Evolutionary conservation across 441 rosid species (phyloP).

Genomic region (Populus trichocarpa): DNA sequence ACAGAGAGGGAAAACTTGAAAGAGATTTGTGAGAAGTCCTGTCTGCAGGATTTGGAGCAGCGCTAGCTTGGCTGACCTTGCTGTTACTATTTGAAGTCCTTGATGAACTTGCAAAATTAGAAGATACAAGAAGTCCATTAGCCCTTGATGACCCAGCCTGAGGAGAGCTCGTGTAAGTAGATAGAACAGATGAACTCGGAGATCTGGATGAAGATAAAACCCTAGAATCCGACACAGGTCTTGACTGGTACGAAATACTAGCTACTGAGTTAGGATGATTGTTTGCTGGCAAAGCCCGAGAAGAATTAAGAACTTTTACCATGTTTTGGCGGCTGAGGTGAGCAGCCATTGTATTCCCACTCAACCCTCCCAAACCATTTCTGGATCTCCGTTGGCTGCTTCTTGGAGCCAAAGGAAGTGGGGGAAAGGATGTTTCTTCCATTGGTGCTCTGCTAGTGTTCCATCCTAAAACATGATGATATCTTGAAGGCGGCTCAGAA

Average conservation of each 20-base stretch:
- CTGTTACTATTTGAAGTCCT: slow-evolving; percentile 24
- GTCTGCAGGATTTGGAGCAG: slow-evolving; percentile 24
- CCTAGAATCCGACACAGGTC: slow-evolving; percentile 1
- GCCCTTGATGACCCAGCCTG: not conserved
- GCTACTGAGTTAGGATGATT: slow-evolving; percentile 14
- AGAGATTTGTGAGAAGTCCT: slow-evolving; percentile 5
- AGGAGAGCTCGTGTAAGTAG: slow-evolving; percentile 3
- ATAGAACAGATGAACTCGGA: not conserved
- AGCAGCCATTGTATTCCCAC: slow-evolving; percentile 34
- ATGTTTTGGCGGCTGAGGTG: slow-evolving; percentile 20
- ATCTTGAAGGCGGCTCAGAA: slow-evolving; percentile 51
- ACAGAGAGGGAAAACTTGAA: not conserved
- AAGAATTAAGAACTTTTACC: slow-evolving; percentile 20
- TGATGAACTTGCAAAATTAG: slow-evolving; percentile 25
- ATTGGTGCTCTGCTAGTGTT: slow-evolving; percentile 36
- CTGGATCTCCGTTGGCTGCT: slow-evolving; percentile 37
- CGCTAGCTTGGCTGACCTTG: slow-evolving; percentile 22
- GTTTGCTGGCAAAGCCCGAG: slow-evolving; percentile 28
- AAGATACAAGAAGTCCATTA: slow-evolving; percentile 1
- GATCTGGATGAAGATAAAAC: slow-evolving; percentile 5
- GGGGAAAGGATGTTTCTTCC: slow-evolving; percentile 76
- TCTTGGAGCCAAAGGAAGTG: slow-evolving; percentile 42
- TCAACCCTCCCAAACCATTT: slow-evolving; percentile 18
- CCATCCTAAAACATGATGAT: slow-evolving; percentile 47
- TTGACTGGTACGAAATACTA: slow-evolving; percentile 12